A percentile compares a stretch with the other conserved stretches of the same genome.
These are phyloP conservation scores for Cercophora sp. DNA, from an alignment of 495 filamentous ascomycete genomes.

Conservation along the genomic window DNA sequence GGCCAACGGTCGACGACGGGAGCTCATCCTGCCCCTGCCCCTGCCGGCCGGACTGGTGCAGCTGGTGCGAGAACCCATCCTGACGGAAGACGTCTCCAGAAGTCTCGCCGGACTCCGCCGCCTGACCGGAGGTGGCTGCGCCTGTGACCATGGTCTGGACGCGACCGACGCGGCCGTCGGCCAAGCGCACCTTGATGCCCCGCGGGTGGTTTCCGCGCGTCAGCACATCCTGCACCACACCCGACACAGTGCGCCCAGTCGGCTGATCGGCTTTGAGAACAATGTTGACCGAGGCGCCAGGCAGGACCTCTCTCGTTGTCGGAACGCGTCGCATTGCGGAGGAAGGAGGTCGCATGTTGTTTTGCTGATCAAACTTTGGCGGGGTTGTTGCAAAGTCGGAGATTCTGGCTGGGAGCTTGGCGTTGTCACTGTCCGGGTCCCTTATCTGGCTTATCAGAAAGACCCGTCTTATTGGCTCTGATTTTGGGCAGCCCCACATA, in stretches of 20 bases:
- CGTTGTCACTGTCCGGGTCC: too few relatives aligned
- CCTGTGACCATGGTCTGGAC: constrained; percentile 53
- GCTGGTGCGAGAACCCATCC: not conserved
- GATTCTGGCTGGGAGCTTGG: too few relatives aligned
- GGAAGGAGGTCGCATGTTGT: not conserved
- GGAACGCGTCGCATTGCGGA: constrained; percentile 38
- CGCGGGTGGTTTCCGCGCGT: constrained; percentile 69
- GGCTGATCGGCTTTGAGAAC: constrained; percentile 68
- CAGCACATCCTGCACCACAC: constrained; percentile 56
- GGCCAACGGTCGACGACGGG: constrained; percentile 25
- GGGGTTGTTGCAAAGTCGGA: not conserved
- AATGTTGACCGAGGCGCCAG: constrained; percentile 61
- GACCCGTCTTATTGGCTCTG: too few relatives aligned
- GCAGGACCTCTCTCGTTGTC: constrained; percentile 45
- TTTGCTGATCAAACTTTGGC: constrained; percentile 7
- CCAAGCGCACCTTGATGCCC: constrained; percentile 70
- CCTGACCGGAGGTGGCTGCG: constrained; percentile 9
- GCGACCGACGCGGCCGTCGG: constrained; percentile 63
- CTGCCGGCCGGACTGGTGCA: not conserved
- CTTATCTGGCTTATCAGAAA: too few relatives aligned
- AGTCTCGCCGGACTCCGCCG: not conserved
- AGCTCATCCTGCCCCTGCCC: constrained; percentile 8
- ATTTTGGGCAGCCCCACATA: too few relatives aligned
- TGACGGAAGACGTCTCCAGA: not conserved
- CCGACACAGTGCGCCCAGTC: constrained; percentile 62